These are phyloP conservation scores for Kodamaea nitidulidarum DNA, from an alignment of 805 yeast species.

Conservation along the genomic window DNA sequence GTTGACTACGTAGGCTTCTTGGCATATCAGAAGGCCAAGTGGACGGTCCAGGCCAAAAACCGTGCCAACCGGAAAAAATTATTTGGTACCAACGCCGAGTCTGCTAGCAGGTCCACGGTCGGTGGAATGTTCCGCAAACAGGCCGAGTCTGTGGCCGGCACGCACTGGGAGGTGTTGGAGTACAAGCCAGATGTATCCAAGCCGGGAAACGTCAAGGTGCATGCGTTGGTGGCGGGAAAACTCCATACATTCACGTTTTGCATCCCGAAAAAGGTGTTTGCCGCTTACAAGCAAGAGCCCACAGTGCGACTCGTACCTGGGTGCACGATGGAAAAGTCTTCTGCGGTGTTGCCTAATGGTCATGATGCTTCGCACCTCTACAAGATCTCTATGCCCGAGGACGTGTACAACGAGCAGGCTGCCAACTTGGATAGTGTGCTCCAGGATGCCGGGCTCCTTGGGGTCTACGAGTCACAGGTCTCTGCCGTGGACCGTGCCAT, in stretches of 20 bases:
- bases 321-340: constrained; percentile 57
- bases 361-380: constrained; percentile 50
- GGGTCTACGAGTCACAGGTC: constrained; percentile 74
- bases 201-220: constrained; percentile 78
- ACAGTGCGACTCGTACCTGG: constrained; percentile 18
- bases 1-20: constrained; percentile 69
- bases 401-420: constrained; percentile 51
- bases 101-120: constrained; percentile 55
- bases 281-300: constrained; percentile 54
- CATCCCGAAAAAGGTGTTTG: constrained; percentile 68
- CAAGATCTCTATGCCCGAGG: constrained; percentile 66
- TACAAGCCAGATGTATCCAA: constrained; percentile 48
- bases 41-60: constrained; percentile 75
- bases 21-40: constrained; percentile 75
- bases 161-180: constrained; percentile 84
- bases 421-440: constrained; percentile 58
- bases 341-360: constrained; percentile 69
- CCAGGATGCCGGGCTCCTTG: constrained; percentile 56
- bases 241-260: constrained; percentile 70
- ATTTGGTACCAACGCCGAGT: constrained; percentile 63
- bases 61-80: constrained; percentile 67
- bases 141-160: constrained; percentile 72
- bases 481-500: constrained; percentile 67
- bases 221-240: constrained; percentile 62
- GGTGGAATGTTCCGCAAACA: constrained; percentile 69